Base-by-base conservation (phyloP, 2,329 filamentous ascomycete species). In the Pleurostoma richardsiae region DNA sequence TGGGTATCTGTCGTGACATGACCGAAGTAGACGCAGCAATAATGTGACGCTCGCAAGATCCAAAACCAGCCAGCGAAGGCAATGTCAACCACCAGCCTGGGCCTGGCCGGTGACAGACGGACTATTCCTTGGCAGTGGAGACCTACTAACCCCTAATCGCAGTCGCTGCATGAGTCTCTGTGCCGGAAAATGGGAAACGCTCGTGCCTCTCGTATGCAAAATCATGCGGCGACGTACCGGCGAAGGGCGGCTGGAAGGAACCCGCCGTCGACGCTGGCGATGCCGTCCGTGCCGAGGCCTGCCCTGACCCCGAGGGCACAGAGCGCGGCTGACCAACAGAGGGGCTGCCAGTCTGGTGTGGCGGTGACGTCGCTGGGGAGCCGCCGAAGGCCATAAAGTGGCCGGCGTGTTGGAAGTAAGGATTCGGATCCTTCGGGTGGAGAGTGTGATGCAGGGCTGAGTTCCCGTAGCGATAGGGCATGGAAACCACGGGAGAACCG, bases 131-230 rank as follows among this genome's bases (percentile, higher is more conserved):
- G 33, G 7, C 8, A 8, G 10, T 19, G 39, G 43, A n/a, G 5
- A 33, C 41, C 30, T 31, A 49, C 63, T 56, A 70, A 45, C 69
- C 64, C 55, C 63, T 64, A 51, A 72, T 81, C 39, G 76, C 75
- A 59, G 75, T 72, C 40, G 73, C 65, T 46, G 72, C 57, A 62
- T 78, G 71, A 59, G 72, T 58, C 48, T 79, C 74, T 45, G 71
- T 53, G 40, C 66, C 64, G 60, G 64, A 70, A 42, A 72, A 73
- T 11, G 73, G 74, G 52, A 78, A 79, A 45, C 69, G 71, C 49
- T 76, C 70, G 57, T 67, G 64, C 53, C 69, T 54, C 49, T 67
- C 67, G 47, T 68, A 72, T 31, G 66, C 56, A 44, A 64, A 61
- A 44, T 71, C 71, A 55, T 61, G 64, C 46, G 71, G 59, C 44